Base-by-base conservation (phyloP, 78 protist species). In the Isochrysis galbana region DNA sequence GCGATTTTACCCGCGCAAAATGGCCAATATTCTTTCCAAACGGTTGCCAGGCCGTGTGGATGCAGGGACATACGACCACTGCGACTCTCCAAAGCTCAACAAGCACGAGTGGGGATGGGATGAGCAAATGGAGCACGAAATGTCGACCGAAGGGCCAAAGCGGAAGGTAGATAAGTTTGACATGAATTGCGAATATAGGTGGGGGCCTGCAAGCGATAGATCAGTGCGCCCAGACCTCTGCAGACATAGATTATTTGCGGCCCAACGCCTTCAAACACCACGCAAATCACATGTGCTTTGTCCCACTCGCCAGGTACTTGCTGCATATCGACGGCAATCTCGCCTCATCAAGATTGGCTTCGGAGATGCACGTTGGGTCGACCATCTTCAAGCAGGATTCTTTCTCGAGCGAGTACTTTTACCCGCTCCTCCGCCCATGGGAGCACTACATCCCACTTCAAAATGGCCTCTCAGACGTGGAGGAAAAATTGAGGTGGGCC, bases 311-410 rank as follows among this genome's bases (percentile, higher is more conserved):
- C n/a, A 36, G 23, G 46, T 39, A 77, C 46, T 29, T 77, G 84
- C 84, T 77, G 32, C 84, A 77, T 46, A 19, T 72, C 82, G 82
- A 72, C 82, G 82, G 82, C 82, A 72, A 72, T 19, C 44, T 72
- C 32, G 41, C 44, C 42, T 72, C 82, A 19, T 2, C 17, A 1
- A 4, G 82, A 19, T 1, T 72, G 32, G 82, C 82, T 19, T 72
- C 82, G 42, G 82, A 72, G 82, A 2, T 72, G 42, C 82, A 72
- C 41, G 32, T 72, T 14, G 82, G 82, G 0, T 7, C 82, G 41
- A 72, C 82, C 41, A 34, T 72, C 82, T 72, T 72, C 82, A 72
- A 72, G 82, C 82, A 72, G 41, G 44, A 34, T 1, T 72, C 82
- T 23, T 72, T 72, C 82, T 72, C 82, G 22, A 34, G 22, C 41